Base-by-base conservation (phyloP, 2,329 filamentous ascomycete species). In the Endothia cerciana region DNA sequence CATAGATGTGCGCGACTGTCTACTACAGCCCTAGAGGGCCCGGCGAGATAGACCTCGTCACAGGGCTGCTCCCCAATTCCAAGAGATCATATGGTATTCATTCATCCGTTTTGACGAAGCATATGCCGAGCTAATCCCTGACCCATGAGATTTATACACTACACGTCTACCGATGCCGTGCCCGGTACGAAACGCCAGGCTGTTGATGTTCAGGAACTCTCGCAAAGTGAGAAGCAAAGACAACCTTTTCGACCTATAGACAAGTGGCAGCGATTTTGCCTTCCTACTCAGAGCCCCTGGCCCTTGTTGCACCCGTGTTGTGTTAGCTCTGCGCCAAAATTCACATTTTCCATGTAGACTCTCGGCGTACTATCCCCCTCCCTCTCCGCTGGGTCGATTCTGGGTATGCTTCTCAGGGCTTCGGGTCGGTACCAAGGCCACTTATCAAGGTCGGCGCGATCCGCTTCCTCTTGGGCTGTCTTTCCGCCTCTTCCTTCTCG, bases 391-490 rank as follows among this genome's bases (percentile, higher is more conserved):
- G 28, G n/a, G 11, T 4, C 15, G 10, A n/a, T 22, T 5, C 10
- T 25, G 28, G 22, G 33, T 45, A 33, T n/a, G 33, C 25, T 43
- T 13, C 13, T 47, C 38, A 68, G 40, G 61, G 25, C 43, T 59
- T 65, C 15, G 65, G 19, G 41, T 67, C 68, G 15, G 62, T 68
- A 25, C 62, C 74, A 6, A 60, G 66, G 28, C 63, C 66, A 43
- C 73, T 75, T 13, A 91, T 81, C 1, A 83, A 81, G 0, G 89
- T 92, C 4, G 90, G 90, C 4, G 89, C 90, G 71, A 93, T 87
- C 59, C 90, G 83, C 71, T 90, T 84, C 77, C 88, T 89, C 79
- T 92, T 93, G 5, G 86, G 82, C 72, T 87, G 81, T 19, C 82
- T 81, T 22, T 76, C 77, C 8, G 72, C 68, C 7, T 85, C 82